These are phyloP conservation scores for Wallacemonas sp. DNA, from an alignment of 208 protist genomes.

Conservation along the genomic window DNA sequence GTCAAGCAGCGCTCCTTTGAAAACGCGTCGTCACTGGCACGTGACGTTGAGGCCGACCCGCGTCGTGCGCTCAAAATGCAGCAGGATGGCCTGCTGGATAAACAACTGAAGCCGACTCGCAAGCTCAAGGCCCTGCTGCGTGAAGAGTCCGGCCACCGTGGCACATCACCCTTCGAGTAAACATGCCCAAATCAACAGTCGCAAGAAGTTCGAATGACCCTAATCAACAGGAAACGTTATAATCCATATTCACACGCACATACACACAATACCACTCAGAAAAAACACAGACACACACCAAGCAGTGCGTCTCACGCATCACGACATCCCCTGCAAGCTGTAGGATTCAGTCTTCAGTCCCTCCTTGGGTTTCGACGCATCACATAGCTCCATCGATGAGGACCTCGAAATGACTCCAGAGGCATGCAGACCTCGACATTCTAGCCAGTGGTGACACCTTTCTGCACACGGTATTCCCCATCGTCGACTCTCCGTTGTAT, in stretches of 20 bases:
- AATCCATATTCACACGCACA: not conserved
- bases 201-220: not conserved
- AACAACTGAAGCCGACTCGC: slow-evolving; percentile 48
- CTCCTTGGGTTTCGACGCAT: too few species aligned
- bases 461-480: too few species aligned
- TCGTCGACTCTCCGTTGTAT: too few species aligned
- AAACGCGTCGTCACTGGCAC: slow-evolving; percentile 52
- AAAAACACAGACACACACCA: too few species aligned
- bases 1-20: slow-evolving; percentile 58
- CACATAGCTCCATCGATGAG: too few species aligned
- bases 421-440: too few species aligned
- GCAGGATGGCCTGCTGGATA: slow-evolving; percentile 48
- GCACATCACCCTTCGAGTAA: slow-evolving; percentile 31
- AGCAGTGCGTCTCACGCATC: too few species aligned
- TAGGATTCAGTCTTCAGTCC: too few species aligned
- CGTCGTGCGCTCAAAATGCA: slow-evolving; percentile 50
- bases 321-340: too few species aligned
- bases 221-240: not conserved
- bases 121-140: slow-evolving; percentile 41
- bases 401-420: too few species aligned
- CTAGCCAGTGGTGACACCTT: too few species aligned
- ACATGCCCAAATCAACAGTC: not conserved
- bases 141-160: slow-evolving; percentile 37
- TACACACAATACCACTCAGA: not conserved
- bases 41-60: slow-evolving; percentile 59